Evolutionary conservation across 2,329 filamentous ascomycete genomes (phyloP).

Genomic region (Colletotrichum sp.): DNA sequence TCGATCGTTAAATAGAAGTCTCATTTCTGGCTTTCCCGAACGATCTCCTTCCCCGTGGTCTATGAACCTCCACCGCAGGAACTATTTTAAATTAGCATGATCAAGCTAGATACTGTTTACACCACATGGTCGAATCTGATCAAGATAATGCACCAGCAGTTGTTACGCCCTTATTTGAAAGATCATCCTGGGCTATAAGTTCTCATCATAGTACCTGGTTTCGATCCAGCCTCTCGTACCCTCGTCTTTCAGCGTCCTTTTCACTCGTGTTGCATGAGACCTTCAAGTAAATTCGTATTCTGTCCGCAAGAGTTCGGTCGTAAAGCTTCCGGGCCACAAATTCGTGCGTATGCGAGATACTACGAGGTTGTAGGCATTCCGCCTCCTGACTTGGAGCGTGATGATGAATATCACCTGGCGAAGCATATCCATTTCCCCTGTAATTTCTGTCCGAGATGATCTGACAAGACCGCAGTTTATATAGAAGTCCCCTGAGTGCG

Average conservation of each 20-base stretch:
- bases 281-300: accelerated
- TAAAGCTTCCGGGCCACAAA: accelerated
- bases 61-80: too few species aligned
- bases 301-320: accelerated
- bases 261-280: accelerated
- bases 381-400: not conserved
- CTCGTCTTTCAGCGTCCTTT: not conserved
- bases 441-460: not conserved
- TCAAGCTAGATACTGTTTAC: too few species aligned
- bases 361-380: accelerated
- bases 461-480: not conserved
- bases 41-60: too few species aligned
- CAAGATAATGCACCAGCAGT: too few species aligned
- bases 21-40: too few species aligned
- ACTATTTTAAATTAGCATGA: too few species aligned
- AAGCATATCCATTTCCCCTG: not conserved
- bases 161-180: too few species aligned
- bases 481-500: accelerated
- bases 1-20: too few species aligned
- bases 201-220: accelerated
- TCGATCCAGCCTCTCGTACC: accelerated
- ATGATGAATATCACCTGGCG: not conserved
- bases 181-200: accelerated
- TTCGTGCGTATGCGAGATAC: not conserved
- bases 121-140: too few species aligned